phyloP scores from a whole-genome alignment of 1,284 basidiomycete species.

The Tilletiopsis washingtonensis region DNA sequence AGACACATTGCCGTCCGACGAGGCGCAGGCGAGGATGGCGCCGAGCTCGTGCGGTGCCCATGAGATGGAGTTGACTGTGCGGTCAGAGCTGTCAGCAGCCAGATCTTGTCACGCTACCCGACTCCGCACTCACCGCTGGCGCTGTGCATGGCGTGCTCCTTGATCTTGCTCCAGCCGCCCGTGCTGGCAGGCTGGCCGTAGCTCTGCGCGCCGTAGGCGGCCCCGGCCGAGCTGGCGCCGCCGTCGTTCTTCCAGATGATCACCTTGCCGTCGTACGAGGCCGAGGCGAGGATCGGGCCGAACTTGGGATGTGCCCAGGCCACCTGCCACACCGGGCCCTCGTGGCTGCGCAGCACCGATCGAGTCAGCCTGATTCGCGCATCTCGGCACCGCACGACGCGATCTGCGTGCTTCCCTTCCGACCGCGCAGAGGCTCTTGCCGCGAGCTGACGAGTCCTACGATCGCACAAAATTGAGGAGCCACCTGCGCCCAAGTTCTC shows the following conservation, averaged over 20 bases:
- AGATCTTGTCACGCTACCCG: too few relatives aligned
- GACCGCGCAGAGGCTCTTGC: too few relatives aligned
- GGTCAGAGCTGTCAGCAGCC: too few relatives aligned
- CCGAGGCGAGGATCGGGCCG: conserved; percentile 89
- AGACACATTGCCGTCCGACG: conserved; percentile 95
- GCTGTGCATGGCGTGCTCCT: conserved; percentile 88
- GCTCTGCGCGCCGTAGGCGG: conserved; percentile 27
- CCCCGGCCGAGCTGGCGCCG: conserved; percentile 53
- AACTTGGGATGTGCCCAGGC: conserved; percentile 94
- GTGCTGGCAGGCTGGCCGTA: conserved; percentile 12
- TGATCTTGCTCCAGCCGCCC: conserved; percentile 77
- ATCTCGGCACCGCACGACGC: too few relatives aligned
- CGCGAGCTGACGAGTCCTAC: too few relatives aligned
- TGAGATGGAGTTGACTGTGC: conserved; percentile 86
- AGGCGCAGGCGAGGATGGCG: conserved; percentile 91
- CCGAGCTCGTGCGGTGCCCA: conserved; percentile 98
- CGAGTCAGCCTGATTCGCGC: too few relatives aligned
- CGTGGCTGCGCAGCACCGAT: too few relatives aligned
- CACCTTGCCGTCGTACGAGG: conserved; percentile 95
- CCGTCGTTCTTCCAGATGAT: conserved; percentile 88
- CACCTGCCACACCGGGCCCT: conserved; percentile 95
- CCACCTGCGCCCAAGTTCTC: too few relatives aligned
- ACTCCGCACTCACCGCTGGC: conserved; percentile 66
- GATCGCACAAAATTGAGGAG: too few relatives aligned
- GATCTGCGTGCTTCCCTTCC: too few relatives aligned